Conservation (phyloP, 78 protist species). For the Ministeria vibrans region DNA sequence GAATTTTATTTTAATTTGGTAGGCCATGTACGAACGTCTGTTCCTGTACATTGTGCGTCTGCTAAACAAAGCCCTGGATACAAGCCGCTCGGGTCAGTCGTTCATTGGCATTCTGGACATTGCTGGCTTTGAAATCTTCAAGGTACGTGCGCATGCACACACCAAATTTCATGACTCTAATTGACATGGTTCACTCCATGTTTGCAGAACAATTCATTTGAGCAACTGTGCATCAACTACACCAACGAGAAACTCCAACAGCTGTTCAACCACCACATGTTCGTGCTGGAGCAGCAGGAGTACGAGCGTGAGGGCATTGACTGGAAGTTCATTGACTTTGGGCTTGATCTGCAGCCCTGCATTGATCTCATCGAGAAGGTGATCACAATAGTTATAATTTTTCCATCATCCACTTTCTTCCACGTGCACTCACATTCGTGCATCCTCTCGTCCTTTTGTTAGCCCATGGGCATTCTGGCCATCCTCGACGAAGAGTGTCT, state of each 20-base stretch:
- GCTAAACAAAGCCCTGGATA: slow-evolving; percentile 38
- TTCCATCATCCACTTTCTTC: neutral
- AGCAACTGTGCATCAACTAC: slow-evolving; percentile 93
- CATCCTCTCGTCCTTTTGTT: neutral
- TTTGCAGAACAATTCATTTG: slow-evolving; percentile 88
- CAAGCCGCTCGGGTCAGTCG: neutral
- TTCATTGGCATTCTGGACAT: slow-evolving; percentile 87
- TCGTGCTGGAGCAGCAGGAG: slow-evolving; percentile 86
- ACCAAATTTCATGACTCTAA: no score
- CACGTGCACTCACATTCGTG: neutral
- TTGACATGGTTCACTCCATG: no score
- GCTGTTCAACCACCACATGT: slow-evolving; percentile 93
- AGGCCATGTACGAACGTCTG: slow-evolving; percentile 85
- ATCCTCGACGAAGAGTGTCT: slow-evolving; percentile 74
- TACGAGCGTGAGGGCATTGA: slow-evolving; percentile 76
- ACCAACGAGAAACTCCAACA: slow-evolving; percentile 97
- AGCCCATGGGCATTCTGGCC: slow-evolving; percentile 61
- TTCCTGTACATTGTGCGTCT: slow-evolving; percentile 83
- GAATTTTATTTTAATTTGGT: no score
- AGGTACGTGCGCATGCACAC: no score
- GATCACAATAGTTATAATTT: neutral
- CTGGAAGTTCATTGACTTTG: slow-evolving; percentile 79
- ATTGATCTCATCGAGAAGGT: slow-evolving; percentile 78
- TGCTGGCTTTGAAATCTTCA: slow-evolving; percentile 88
- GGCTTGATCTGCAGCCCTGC: slow-evolving; percentile 77